These are phyloP conservation scores for Corchorus capsularis DNA, from an alignment of 345 rosid species.

Conservation along the genomic window DNA sequence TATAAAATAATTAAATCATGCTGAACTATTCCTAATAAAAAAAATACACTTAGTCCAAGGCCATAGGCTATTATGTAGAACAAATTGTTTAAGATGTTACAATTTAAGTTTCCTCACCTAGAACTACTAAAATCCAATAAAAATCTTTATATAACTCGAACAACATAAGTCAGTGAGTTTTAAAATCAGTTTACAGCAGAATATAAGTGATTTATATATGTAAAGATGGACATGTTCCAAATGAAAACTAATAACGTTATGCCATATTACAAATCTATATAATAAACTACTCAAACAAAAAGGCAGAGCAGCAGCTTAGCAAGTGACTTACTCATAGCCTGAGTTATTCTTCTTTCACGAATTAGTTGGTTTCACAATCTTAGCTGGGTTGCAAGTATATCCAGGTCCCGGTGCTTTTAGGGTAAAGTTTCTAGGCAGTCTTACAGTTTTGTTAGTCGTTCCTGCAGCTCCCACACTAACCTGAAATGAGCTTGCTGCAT, in stretches of 20 bases:
- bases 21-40: not conserved
- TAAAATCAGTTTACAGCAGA: not conserved
- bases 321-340: conserved; percentile 82
- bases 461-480: conserved; percentile 85
- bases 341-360: conserved; percentile 72
- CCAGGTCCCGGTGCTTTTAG: conserved; percentile 92
- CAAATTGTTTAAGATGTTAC: not conserved
- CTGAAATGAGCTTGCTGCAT: conserved; percentile 80
- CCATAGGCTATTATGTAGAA: not conserved
- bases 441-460: conserved; percentile 75
- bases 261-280: not conserved
- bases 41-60: not conserved
- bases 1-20: conserved; percentile 6
- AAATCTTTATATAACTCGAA: not conserved
- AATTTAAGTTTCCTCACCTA: not conserved
- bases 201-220: not conserved
- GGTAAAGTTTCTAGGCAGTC: conserved; percentile 80
- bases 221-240: conserved; percentile 11
- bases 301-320: not conserved
- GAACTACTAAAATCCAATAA: not conserved
- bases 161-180: not conserved
- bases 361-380: conserved; percentile 70
- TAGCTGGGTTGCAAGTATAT: conserved; percentile 84
- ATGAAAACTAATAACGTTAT: conserved; percentile 1
- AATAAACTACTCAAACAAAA: not conserved